phyloP scores from a whole-genome alignment of 2,329 filamentous ascomycete genomes.

The Rugonectria rugulosa region DNA sequence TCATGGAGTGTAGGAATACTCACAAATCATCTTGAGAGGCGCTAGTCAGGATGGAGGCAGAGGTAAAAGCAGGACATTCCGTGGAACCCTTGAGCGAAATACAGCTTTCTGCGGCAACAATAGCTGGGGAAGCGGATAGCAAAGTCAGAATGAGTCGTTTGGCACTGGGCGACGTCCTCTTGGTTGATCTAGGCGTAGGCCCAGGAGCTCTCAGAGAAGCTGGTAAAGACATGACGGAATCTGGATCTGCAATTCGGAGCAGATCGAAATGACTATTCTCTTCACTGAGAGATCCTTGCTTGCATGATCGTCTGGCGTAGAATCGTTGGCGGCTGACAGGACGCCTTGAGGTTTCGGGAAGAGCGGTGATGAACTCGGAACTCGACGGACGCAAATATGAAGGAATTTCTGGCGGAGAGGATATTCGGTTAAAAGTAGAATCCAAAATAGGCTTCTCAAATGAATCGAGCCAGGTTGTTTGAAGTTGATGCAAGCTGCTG shows the following conservation, averaged over 20 bases:
- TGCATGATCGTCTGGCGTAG: conserved; percentile 32
- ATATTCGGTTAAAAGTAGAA: conserved; percentile 41
- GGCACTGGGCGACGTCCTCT: conserved; percentile 26
- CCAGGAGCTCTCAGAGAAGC: conserved; percentile 20
- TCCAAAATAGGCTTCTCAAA: conserved; percentile 39
- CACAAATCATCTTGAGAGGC: conserved; percentile 69
- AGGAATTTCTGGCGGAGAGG: conserved; percentile 36
- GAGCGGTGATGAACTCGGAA: conserved; percentile 1
- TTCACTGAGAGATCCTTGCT: conserved; percentile 24
- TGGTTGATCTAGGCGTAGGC: conserved; percentile 24
- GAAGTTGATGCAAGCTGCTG: conserved; percentile 25
- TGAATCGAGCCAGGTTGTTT: conserved; percentile 28
- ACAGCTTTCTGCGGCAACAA: conserved; percentile 55
- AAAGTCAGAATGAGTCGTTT: conserved; percentile 36
- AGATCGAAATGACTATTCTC: conserved; percentile 18
- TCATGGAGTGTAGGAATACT: conserved; percentile 40
- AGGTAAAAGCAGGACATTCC: conserved; percentile 75
- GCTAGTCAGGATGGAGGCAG: conserved; percentile 74
- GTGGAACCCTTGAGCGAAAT: conserved; percentile 76
- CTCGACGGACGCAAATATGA: neutral
- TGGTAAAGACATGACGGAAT: conserved; percentile 9
- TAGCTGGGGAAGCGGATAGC: conserved; percentile 36
- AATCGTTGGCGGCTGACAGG: conserved; percentile 18
- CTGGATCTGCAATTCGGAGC: conserved; percentile 1
- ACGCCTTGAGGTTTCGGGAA: conserved; percentile 10